These are phyloP conservation scores for Marasmius oreades DNA, from an alignment of 1,284 basidiomycete genomes.

Conservation along the genomic window DNA sequence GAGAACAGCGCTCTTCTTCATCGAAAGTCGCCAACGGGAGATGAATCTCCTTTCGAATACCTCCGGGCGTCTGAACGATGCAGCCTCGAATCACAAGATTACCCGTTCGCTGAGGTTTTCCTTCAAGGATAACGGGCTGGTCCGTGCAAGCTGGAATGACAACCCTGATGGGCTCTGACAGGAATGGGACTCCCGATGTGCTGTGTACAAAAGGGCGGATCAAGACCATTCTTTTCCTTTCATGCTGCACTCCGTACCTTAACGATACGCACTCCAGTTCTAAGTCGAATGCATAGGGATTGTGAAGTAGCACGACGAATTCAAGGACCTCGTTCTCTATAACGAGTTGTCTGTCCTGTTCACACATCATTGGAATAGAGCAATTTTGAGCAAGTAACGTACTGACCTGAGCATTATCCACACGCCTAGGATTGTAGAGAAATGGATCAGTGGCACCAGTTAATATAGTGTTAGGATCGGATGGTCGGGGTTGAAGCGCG, in stretches of 20 bases:
- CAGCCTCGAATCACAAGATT: conserved; percentile 75
- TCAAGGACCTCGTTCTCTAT: conserved; percentile 85
- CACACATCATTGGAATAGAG: conserved; percentile 17
- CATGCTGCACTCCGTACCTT: conserved; percentile 48
- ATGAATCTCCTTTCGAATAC: conserved; percentile 68
- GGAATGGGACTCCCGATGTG: conserved; percentile 78
- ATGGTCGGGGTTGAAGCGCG: conserved; percentile 39
- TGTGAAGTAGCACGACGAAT: conserved; percentile 81
- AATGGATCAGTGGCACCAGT: conserved; percentile 71
- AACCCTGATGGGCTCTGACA: conserved; percentile 52
- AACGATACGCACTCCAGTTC: conserved; percentile 80
- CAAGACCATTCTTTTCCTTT: not conserved
- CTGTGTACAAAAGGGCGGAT: conserved; percentile 36
- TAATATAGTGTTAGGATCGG: conserved; percentile 43
- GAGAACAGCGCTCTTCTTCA: conserved; percentile 62
- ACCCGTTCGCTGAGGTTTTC: conserved; percentile 66
- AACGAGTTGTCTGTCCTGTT: conserved; percentile 57
- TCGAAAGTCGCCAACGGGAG: conserved; percentile 73
- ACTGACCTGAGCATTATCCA: conserved; percentile 52
- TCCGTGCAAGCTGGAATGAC: conserved; percentile 62
- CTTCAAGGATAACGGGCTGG: conserved; percentile 67
- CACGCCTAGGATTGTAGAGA: conserved; percentile 82
- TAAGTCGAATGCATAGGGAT: conserved; percentile 89
- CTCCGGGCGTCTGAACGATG: conserved; percentile 72
- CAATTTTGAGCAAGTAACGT: not conserved